phyloP scores from a whole-genome alignment of 1,139 yeast genomes.

The Zhuliangozyma blackwelliae region DNA sequence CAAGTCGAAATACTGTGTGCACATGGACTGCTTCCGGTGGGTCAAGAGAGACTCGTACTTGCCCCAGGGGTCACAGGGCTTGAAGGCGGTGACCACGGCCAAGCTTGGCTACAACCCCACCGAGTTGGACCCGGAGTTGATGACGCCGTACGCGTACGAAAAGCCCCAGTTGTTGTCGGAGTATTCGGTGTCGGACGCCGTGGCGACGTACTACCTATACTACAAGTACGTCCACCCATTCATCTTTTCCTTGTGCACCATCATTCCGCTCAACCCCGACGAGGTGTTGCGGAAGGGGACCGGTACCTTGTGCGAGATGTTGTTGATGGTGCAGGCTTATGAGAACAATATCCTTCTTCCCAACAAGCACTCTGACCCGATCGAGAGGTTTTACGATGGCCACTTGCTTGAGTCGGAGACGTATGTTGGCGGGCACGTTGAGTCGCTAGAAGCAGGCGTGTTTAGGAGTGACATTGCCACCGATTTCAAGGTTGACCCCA shows the following conservation, averaged over 20 bases:
- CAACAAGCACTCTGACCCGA: slow-evolving; percentile 88
- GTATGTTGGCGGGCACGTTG: slow-evolving; percentile 98
- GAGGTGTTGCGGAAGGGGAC: slow-evolving; percentile 96
- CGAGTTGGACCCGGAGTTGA: slow-evolving; percentile 93
- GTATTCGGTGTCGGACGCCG: slow-evolving; percentile 98
- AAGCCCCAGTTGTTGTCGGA: slow-evolving; percentile 91
- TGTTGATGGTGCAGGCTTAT: slow-evolving; percentile 94
- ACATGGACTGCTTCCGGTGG: slow-evolving; percentile 98
- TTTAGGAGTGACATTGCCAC: slow-evolving; percentile 83
- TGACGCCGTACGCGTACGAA: slow-evolving; percentile 97
- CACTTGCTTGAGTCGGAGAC: slow-evolving; percentile 94
- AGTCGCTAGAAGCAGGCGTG: slow-evolving; percentile 95
- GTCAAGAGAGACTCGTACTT: slow-evolving; percentile 97
- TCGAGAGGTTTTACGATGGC: slow-evolving; percentile 90
- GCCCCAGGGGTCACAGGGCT: slow-evolving; percentile 98
- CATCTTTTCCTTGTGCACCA: slow-evolving; percentile 91
- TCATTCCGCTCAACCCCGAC: slow-evolving; percentile 94
- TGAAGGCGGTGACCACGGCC: slow-evolving; percentile 95
- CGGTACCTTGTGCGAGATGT: slow-evolving; percentile 97
- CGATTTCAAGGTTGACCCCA: slow-evolving; percentile 73
- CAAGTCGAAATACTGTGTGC: slow-evolving; percentile 87
- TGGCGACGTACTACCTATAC: slow-evolving; percentile 93
- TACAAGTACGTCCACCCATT: slow-evolving; percentile 98
- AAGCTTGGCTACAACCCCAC: slow-evolving; percentile 95
- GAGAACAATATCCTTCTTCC: slow-evolving; percentile 75